Base-by-base conservation (phyloP, 768 basidiomycete genomes). In the Sistotremastrum suecicum region DNA sequence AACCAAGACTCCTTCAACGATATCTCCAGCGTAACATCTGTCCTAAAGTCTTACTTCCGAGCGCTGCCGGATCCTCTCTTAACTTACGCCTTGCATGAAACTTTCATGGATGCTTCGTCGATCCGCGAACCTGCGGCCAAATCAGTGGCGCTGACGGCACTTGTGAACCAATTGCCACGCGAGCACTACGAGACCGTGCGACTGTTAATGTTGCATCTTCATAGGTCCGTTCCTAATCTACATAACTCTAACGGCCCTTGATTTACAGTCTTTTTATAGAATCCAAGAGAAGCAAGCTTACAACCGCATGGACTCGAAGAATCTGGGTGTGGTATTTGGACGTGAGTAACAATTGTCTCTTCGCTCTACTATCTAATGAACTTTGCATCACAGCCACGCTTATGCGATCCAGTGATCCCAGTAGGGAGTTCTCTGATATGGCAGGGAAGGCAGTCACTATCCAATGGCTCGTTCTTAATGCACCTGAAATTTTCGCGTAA, bases 271-370 rank as follows among this genome's bases (percentile, higher is more conserved):
- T 28, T 20, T 36, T 34, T n/a, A 8, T 50, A 71, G 72, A 44
- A 72, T 98, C 32, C 76, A 77, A 53, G 68, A 78, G 48, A 71
- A 70, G 34, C 74, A 74, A 45, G 76, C 81, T 37, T 69, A 65
- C 41, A 99, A 99, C 63, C 70, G 90, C 44, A 99, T 99, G 95
- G 88, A 78, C 42, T 83, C 89, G 3, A 75, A 91, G 51, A 99
- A 98, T 56, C 66, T 99, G 20, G 95, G 95, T 5, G 91, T 98
- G 32, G 92, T 99, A 37, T 97, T 98, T 63, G 95, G 95, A 54
- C 95, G 94, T 98, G 61, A 65, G 94, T 79, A 9, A 30, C 35
- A 34, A 32, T 49, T 40, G 29, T 12, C 12, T 44, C 35, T 33
- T 30, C 5, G 20, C 37, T 39, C 5, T 37, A 38, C 33, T 5